Conservation (phyloP, 139 green algal species). For the Chlorella ohadii region DNA sequence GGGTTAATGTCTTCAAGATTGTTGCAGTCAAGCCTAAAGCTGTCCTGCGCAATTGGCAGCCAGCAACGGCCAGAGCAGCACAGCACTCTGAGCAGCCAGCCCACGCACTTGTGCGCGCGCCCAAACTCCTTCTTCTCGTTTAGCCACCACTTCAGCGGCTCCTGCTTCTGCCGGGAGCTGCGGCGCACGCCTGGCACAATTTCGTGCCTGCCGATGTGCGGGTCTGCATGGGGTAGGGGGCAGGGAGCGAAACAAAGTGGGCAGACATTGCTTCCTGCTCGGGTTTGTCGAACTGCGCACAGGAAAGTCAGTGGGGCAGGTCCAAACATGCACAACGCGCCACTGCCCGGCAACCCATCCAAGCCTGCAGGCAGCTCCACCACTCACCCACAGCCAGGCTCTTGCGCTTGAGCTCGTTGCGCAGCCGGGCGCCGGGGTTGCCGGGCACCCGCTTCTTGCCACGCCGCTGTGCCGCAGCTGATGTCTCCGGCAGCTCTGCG, state of each 20-base stretch:
- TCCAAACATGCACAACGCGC: too few relatives aligned
- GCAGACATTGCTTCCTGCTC: too few relatives aligned
- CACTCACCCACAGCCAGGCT: constrained; percentile 32
- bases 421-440: constrained; percentile 33
- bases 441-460: background rate
- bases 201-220: constrained; percentile 34
- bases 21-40: too few relatives aligned
- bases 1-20: too few relatives aligned
- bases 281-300: too few relatives aligned
- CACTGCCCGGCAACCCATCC: too few relatives aligned
- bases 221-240: background rate
- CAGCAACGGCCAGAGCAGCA: background rate
- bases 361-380: background rate
- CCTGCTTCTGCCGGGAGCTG: constrained; percentile 12
- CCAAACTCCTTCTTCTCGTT: constrained; percentile 45
- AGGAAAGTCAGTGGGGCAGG: too few relatives aligned
- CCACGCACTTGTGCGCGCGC: constrained; percentile 36
- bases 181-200: constrained; percentile 41
- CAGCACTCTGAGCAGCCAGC: too few relatives aligned
- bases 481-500: background rate
- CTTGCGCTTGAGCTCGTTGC: constrained; percentile 49
- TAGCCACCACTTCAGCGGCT: constrained; percentile 53
- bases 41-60: background rate
- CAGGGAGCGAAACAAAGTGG: too few relatives aligned
- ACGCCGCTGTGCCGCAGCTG: background rate